Percentiles rank a stretch among this genome's conserved stretches.
phyloP scores from a whole-genome alignment of 2,329 filamentous ascomycete genomes.

The Sporothrix mexicana region DNA sequence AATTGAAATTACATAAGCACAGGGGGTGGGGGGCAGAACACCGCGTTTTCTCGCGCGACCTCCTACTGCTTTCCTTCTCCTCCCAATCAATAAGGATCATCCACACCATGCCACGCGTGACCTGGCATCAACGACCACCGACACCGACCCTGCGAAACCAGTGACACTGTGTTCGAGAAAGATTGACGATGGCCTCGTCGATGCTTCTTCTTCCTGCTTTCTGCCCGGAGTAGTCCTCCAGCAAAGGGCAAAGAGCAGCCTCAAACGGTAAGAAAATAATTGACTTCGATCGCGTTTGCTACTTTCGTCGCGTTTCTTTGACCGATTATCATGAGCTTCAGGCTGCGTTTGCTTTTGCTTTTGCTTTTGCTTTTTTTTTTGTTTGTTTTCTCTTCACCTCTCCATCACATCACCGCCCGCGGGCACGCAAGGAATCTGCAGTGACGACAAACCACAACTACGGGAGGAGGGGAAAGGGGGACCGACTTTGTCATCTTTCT shows the following conservation, averaged over 20 bases:
- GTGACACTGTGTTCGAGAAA: neutral
- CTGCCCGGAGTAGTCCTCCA: slow-evolving; percentile 10
- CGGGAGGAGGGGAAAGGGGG: neutral
- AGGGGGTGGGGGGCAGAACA: too few relatives aligned
- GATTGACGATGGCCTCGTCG: too few relatives aligned
- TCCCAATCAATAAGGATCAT: too few relatives aligned
- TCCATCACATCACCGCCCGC: neutral
- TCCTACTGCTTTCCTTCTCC: neutral
- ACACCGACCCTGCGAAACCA: too few relatives aligned
- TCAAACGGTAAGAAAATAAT: neutral
- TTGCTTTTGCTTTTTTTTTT: neutral
- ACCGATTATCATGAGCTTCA: neutral
- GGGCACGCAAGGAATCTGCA: neutral
- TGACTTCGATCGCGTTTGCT: neutral
- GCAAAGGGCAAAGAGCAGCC: neutral
- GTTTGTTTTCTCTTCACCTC: neutral
- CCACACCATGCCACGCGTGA: neutral
- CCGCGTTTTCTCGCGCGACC: neutral
- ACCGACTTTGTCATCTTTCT: neutral
- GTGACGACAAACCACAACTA: slow-evolving; percentile 26
- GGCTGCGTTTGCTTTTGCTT: neutral
- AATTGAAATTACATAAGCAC: slow-evolving; percentile 20
- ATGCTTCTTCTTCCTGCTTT: neutral
- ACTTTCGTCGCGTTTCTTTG: neutral
- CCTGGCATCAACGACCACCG: too few relatives aligned